phyloP scores from a whole-genome alignment of 768 basidiomycete genomes.

The Pisolithus tinctorius region DNA sequence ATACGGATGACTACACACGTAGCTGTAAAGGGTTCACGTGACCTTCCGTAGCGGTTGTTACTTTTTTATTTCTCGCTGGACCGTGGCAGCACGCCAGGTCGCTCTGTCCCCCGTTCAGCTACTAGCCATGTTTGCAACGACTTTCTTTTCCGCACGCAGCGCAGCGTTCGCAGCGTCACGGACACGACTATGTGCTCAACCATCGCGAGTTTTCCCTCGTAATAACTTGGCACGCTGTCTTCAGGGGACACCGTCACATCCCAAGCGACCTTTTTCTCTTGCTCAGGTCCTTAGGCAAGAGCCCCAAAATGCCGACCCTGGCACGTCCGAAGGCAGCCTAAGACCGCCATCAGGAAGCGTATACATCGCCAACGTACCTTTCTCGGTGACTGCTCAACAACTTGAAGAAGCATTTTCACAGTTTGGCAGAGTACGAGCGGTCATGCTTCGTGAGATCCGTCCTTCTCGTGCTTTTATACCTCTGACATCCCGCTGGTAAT shows the following conservation, averaged over 20 bases:
- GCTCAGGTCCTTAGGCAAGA: background rate
- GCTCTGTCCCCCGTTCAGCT: too few species aligned
- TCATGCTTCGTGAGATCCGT: constrained; percentile 36
- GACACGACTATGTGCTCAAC: constrained; percentile 8
- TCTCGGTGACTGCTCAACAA: constrained; percentile 32
- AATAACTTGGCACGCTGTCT: background rate
- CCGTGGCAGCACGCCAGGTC: too few species aligned
- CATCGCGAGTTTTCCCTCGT: constrained; percentile 8
- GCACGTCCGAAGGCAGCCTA: background rate
- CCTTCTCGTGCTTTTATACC: background rate
- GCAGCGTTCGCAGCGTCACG: constrained; percentile 6
- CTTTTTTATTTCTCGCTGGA: too few species aligned
- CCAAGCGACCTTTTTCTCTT: constrained; percentile 16
- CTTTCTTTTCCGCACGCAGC: constrained; percentile 13
- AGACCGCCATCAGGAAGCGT: constrained; percentile 31
- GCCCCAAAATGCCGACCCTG: background rate
- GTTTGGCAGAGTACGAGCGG: constrained; percentile 34
- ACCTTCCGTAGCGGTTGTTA: too few species aligned
- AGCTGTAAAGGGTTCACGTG: too few species aligned
- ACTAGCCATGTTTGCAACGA: constrained; percentile 16
- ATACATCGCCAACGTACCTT: constrained; percentile 53
- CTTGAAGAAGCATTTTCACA: constrained; percentile 34
- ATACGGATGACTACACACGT: too few species aligned
- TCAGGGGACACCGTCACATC: background rate
- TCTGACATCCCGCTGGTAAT: background rate